Percentiles rank a stretch among this genome's conserved stretches.
Conservation (phyloP, 148 eudicot genomes). For the Talinum fruticosum region DNA sequence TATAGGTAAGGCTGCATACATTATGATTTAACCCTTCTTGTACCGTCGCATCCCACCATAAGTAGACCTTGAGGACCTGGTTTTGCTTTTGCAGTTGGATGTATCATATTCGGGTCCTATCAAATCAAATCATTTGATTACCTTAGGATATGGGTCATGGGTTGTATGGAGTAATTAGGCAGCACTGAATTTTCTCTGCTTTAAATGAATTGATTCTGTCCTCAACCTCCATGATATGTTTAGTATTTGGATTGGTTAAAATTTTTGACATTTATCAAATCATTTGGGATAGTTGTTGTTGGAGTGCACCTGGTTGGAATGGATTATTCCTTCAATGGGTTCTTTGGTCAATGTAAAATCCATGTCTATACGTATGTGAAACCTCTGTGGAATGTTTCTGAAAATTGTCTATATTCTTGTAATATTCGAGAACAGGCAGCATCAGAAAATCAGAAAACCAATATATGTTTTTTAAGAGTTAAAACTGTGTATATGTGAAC, state of each 20-base stretch:
- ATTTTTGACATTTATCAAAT: background rate
- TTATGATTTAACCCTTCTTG: no score
- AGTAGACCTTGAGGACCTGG: background rate
- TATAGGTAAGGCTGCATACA: background rate
- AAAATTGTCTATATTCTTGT: background rate
- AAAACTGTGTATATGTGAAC: background rate
- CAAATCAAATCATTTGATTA: background rate
- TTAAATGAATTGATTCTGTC: background rate
- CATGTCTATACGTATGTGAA: background rate
- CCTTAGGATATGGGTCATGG: background rate
- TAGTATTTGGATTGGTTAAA: background rate
- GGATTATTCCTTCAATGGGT: background rate
- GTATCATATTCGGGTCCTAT: background rate
- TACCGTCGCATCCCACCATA: background rate
- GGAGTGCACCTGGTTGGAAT: background rate
- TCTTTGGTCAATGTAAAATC: background rate
- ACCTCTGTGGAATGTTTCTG: background rate
- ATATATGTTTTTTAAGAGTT: background rate
- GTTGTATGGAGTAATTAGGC: no score
- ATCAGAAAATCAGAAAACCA: background rate
- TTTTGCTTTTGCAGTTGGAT: background rate
- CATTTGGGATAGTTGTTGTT: constrained; percentile 3
- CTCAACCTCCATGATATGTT: background rate
- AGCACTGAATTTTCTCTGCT: background rate
- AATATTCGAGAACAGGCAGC: background rate